Evolutionary conservation across 1,284 basidiomycete species (phyloP), one percentile per base, ranked within the genome.

Genomic region (Fomitopsis pinicola): DNA sequence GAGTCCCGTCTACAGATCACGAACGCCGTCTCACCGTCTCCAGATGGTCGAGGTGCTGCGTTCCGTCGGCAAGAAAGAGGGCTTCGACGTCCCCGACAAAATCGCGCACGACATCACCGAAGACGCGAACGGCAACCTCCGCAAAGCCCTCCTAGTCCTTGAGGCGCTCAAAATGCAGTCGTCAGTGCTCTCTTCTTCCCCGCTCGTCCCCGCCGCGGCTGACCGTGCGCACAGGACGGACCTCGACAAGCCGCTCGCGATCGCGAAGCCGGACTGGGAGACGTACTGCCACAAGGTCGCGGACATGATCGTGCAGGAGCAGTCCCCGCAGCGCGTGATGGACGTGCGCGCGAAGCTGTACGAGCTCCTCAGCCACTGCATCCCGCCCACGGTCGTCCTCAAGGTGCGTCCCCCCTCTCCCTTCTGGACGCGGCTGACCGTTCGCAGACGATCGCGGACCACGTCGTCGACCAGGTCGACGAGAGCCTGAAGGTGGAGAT

Each of bases 251-350:
- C 79, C 88, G 40, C 75, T 95, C 56, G 82, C 86, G 44, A 92
- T 95, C 56, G 94, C 96, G 15, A 95, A 97, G 76, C 96, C 97
- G 14, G 97, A 99, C 72, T 99, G 97, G 97, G 97, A 99, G 76
- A 91, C 91, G n/a, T 99, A 98, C 73, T 96, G 95, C 68, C 82
- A 89, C 67, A 94, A 95, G 73, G 90, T 98, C 14, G 96, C 93
- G n/a, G 94, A 97, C 72, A 75, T 92, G 69, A 97, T 99, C 67
- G 78, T 98, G n/a, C 82, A 86, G 66, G 94, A 98, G 70, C 97
- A 98, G 75, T 86, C 89, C n/a, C 95, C 97, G 14, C 86, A 90
- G 62, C 86, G 89, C 59, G 86, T 99, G 56, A 91, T 98, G 81
- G 93, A 95, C 71, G 92, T 98, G 10, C 85, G 97, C 59, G 84